Evolutionary conservation across 345 rosid species (phyloP).

Genomic region (Salix brachista): DNA sequence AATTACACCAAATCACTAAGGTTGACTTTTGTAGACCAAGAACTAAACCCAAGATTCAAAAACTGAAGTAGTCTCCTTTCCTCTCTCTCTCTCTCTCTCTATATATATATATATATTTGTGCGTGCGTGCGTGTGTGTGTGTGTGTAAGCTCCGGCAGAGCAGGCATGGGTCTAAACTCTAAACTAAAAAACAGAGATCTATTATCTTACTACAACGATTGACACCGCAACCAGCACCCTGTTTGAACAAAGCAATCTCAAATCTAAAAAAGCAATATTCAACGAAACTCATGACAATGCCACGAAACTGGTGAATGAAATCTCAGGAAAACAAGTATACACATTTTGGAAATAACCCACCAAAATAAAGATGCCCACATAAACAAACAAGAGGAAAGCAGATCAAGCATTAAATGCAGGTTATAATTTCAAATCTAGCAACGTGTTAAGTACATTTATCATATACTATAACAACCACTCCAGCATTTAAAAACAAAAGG

Average conservation of each 20-base stretch:
- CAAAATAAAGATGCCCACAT: neutral
- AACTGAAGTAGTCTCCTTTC: neutral
- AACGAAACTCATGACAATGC: conserved; percentile 6
- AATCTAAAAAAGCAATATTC: neutral
- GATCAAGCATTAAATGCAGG: conserved; percentile 15
- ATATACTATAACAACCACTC: too few relatives aligned
- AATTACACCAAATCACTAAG: neutral
- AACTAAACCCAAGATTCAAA: conserved; percentile 13
- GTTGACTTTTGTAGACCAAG: neutral
- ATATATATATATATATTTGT: too few relatives aligned
- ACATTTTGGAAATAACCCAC: conserved; percentile 2
- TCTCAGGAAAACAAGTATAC: neutral
- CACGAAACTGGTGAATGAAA: neutral
- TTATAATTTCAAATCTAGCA: neutral
- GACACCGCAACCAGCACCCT: neutral
- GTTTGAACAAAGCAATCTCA: neutral
- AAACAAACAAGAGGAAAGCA: neutral
- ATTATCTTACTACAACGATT: neutral
- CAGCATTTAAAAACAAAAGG: neutral
- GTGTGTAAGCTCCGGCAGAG: neutral
- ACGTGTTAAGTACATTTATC: neutral
- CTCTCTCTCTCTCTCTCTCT: too few relatives aligned
- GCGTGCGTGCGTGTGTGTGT: too few relatives aligned
- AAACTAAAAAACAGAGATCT: conserved; percentile 8
- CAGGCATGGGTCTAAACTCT: neutral